Base-by-base conservation (phyloP, 2,329 filamentous ascomycete genomes). In the Bipolaris victoriae region DNA sequence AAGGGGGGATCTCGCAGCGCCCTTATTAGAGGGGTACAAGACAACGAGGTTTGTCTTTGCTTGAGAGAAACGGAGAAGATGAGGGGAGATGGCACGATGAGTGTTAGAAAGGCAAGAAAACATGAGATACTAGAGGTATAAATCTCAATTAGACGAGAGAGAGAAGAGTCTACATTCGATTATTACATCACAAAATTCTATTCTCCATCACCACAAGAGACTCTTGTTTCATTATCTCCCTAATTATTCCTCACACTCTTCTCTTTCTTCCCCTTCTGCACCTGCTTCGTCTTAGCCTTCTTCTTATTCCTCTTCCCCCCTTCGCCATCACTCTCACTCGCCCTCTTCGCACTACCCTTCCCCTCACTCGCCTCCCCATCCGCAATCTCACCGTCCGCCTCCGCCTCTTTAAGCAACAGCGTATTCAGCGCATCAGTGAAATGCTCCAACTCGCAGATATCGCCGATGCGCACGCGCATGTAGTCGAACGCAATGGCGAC, bases 401-500 rank as follows among this genome's bases (percentile, higher is more conserved):
- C 67, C 15, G 70, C 65, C 3, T 71, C 66, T 18, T 64, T 66
- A 3, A 62, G 82, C 64, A 89, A 82, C 58, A 90, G 71, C 72
- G 81, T 80, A 60, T 82, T 77, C 55, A 90, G 66, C 16, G 86
- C 86, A 11, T 84, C 84, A 56, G 86, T 80, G 67, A 86, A 90
- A 63, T 82, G 81, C 64, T 86, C 85, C 45, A 90, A 81, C 75
- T 88, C 82, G 58, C 83, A 83, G 62, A 92, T 90, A 63, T 92
- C 89, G 7, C 87, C 86, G 29, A 92, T 78, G 72, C 82, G 86
- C 39, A 92, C 85, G 5, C 84, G 80, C 90, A 94, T 94, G 64
- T 90, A 87, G 70, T 95, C 91, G 74, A 92, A 92, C 1, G 88
- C 90, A 54, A 92, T 83, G 56, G 90, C 82, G 15, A 91, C 85